Base-by-base conservation (phyloP, 768 basidiomycete genomes). In the Mycena amicta region DNA sequence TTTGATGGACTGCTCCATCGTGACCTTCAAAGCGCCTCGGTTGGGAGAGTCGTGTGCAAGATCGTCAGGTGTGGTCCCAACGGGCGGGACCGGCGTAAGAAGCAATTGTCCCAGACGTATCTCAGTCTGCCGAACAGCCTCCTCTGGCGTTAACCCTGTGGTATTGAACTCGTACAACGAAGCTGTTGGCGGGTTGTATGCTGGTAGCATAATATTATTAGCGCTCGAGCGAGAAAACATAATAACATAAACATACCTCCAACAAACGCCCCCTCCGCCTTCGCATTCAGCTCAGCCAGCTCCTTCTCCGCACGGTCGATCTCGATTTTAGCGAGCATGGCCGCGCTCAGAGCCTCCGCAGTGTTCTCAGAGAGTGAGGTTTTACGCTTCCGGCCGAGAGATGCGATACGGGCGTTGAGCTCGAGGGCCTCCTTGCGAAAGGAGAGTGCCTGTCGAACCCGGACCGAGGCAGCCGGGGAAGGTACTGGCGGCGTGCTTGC, bases 141-240 rank as follows among this genome's bases (percentile, higher is more conserved):
- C 62, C 29, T 60, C 55, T 3, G 59, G 56, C 46, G 62, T 64
- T 43, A 64, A 50, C 37, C 62, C 62, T n/a, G 62, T 64, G 23
- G 62, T 64, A 41, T 64, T 64, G 53, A 64, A 40, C 53, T 64
- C 62, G 45, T 64, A 64, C 20, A 60, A 56, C 37, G 62, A 64
- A 3, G 62, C 62, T 20, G 59, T 47, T 20, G 62, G 59, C 22
- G 58, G 62, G 46, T 60, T 64, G 46, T 60, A 64, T 18, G 50
- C 62, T 64, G 23, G 15, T 13, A 46, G 22, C n/a, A 30, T n/a
- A n/a, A n/a, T n/a, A n/a, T n/a, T n/a, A n/a, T n/a, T n/a, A n/a
- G n/a, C n/a, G n/a, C n/a, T n/a, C n/a, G n/a, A n/a, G n/a, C n/a
- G n/a, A n/a, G n/a, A n/a, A n/a, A n/a, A n/a, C n/a, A n/a, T n/a